Conservation (phyloP, 2,329 filamentous ascomycete genomes). For the Cladosporium oxysporum region DNA sequence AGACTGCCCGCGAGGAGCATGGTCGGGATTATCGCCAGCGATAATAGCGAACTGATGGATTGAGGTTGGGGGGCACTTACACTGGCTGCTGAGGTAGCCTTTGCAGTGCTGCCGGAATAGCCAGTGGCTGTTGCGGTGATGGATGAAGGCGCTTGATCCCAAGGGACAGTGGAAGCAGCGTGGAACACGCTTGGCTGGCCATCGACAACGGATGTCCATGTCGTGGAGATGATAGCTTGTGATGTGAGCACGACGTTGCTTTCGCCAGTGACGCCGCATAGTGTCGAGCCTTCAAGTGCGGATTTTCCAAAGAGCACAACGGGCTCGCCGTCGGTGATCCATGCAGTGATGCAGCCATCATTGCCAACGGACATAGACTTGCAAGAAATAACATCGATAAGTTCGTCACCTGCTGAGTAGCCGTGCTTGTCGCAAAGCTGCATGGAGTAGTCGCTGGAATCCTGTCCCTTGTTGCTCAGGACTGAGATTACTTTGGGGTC, state of each 20-base stretch:
- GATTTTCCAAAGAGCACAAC: slow-evolving; percentile 10
- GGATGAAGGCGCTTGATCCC: slow-evolving; percentile 13
- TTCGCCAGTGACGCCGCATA: slow-evolving; percentile 7
- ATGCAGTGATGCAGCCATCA: slow-evolving; percentile 13
- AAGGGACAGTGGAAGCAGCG: slow-evolving; percentile 8
- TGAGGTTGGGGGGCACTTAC: slow-evolving; percentile 17
- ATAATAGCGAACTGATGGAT: slow-evolving; percentile 15
- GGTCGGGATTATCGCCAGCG: slow-evolving; percentile 19
- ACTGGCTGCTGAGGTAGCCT: slow-evolving; percentile 6
- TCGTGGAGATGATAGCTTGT: slow-evolving; percentile 16
- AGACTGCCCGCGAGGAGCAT: slow-evolving; percentile 16
- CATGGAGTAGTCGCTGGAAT: slow-evolving; percentile 11
- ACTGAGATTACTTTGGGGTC: slow-evolving; percentile 39
- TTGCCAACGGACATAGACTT: slow-evolving; percentile 7
- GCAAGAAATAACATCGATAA: slow-evolving; percentile 15
- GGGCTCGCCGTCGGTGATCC: slow-evolving; percentile 14
- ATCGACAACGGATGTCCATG: slow-evolving; percentile 3
- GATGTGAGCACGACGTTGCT: slow-evolving; percentile 12
- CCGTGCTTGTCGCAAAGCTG: slow-evolving; percentile 19
- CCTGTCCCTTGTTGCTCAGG: slow-evolving; percentile 36
- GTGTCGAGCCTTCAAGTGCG: slow-evolving; percentile 13
- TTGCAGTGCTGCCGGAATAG: not conserved
- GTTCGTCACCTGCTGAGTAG: slow-evolving; percentile 13
- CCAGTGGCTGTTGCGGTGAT: slow-evolving; percentile 10
- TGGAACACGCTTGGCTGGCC: slow-evolving; percentile 11